Conservation (phyloP, 768 basidiomycete genomes). For the Collybia nuda region DNA sequence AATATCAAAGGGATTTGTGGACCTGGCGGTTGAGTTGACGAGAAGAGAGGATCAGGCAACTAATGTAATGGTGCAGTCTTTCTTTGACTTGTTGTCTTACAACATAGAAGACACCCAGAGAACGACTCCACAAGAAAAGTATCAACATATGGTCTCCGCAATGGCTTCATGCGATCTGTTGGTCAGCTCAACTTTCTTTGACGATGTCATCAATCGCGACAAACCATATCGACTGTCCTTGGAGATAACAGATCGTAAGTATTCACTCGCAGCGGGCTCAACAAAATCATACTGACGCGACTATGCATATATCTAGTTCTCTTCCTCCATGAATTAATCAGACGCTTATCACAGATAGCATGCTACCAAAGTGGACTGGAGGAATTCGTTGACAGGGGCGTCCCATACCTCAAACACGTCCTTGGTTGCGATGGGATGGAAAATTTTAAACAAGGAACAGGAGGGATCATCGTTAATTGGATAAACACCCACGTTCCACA, state of each 20-base stretch:
- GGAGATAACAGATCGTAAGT: constrained; percentile 4
- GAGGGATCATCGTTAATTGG: constrained; percentile 14
- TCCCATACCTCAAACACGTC: constrained; percentile 12
- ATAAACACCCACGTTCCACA: constrained; percentile 2
- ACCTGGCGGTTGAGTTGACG: neutral
- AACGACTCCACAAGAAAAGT: constrained; percentile 2
- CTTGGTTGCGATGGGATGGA: constrained; percentile 14
- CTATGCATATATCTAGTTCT: constrained; percentile 3
- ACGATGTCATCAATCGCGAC: constrained; percentile 8
- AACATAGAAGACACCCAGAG: neutral
- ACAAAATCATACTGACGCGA: neutral
- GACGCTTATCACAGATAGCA: constrained; percentile 13
- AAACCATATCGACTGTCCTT: neutral
- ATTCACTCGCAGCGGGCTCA: neutral
- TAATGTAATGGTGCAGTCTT: constrained; percentile 6
- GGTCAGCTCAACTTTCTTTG: constrained; percentile 11
- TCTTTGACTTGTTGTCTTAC: constrained; percentile 4
- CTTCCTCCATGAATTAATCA: constrained; percentile 16
- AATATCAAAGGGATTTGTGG: constrained; percentile 7
- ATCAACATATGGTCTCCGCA: neutral
- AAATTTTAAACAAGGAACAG: constrained; percentile 10
- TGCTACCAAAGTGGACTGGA: constrained; percentile 14
- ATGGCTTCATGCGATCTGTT: constrained; percentile 7
- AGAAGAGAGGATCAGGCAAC: neutral
- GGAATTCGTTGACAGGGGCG: constrained; percentile 11